Base-by-base conservation (phyloP, 495 filamentous ascomycete species). In the Endocarpon pusillum region DNA sequence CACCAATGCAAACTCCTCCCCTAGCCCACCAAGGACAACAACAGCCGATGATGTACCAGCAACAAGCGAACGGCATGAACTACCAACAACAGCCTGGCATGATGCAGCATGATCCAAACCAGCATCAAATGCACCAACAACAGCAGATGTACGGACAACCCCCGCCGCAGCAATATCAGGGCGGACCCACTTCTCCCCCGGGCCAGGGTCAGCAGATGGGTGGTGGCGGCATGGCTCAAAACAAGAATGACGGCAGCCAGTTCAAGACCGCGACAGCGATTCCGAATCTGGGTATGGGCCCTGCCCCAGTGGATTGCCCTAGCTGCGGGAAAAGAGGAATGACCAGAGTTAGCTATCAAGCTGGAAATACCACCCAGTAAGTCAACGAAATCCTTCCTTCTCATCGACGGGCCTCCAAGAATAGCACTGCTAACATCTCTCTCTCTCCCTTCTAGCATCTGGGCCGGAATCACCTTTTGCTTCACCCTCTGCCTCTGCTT, bases 351-450 rank as follows among this genome's bases (percentile, higher is more conserved):
- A 27, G 55, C 26, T 41, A 52, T 6, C 46, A 59, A n/a, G 40
- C 48, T 7, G 65, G 65, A 9, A 55, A 55, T 19, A 65, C 60
- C 11, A 64, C 57, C n/a, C 64, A 68, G 65, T 69, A 51, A 43
- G 63, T 48, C 24, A 15, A 35, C 19, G 21, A 15, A 12, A 9
- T n/a, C 1, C 24, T 7, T 38, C 32, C 24, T n/a, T 17, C 8
- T 8, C 16, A n/a, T 15, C 29, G 8, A 17, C 29, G 9, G 16
- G 29, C 29, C 8, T 9, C 9, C 23, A 25, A 8, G 8, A 8
- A 1, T 9, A 9, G 9, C 16, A 11, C 8, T 17, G 9, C 29
- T 54, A 29, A 14, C 19, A 8, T 12, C 11, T n/a, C 3, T 26
- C 0, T 34, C 1, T 3, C 17, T 20, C 20, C 27, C 33, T 9